Conservation (phyloP, 2,329 filamentous ascomycete genomes). For the Diaporthe vexans region DNA sequence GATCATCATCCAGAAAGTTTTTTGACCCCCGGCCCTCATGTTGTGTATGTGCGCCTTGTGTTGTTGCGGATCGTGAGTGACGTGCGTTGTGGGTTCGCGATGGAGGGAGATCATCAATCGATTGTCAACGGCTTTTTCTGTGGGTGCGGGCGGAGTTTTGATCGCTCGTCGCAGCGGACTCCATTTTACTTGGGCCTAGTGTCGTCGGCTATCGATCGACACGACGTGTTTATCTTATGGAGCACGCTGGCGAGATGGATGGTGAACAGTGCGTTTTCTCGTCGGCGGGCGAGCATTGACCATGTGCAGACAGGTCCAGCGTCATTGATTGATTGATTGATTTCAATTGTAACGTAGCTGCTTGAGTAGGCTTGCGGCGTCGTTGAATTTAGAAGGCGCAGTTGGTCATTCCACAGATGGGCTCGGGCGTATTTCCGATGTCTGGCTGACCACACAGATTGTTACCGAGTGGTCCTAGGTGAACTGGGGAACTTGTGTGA, state of each 20-base stretch:
- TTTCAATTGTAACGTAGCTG: no score
- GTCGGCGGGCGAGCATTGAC: neutral
- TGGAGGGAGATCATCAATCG: neutral
- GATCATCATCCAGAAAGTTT: neutral
- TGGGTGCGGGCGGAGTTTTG: no score
- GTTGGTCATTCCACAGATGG: neutral
- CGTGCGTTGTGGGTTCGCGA: neutral
- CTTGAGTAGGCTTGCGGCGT: no score
- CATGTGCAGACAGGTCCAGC: neutral
- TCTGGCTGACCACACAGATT: neutral
- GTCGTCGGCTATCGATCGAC: conserved; percentile 18
- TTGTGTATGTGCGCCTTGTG: neutral
- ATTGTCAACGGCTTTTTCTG: conserved; percentile 1
- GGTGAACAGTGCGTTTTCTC: conserved; percentile 11
- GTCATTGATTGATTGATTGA: no score
- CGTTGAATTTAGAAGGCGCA: neutral
- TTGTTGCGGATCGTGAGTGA: conserved; percentile 9
- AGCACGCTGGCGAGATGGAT: neutral
- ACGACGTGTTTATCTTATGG: conserved; percentile 9
- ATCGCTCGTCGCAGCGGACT: neutral
- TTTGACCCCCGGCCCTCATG: neutral
- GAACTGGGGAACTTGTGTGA: neutral
- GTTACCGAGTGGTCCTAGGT: neutral
- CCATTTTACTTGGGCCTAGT: neutral
- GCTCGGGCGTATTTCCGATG: neutral